phyloP scores from a whole-genome alignment of 208 protist genomes.

The Leishmania tropica region DNA sequence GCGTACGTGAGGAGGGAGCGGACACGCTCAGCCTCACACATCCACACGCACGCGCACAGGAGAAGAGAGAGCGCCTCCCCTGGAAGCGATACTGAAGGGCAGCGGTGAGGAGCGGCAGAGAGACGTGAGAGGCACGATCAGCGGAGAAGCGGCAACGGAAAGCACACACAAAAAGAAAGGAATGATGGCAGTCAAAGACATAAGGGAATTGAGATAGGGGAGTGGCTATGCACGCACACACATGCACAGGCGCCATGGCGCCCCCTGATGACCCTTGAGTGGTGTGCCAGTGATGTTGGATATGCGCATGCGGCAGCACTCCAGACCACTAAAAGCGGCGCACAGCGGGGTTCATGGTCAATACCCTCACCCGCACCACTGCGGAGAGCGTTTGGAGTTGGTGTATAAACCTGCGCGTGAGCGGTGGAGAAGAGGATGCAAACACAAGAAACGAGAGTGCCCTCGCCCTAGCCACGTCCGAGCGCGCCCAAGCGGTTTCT shows the following conservation, averaged over 20 bases:
- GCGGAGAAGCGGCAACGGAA: background rate
- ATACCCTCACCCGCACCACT: background rate
- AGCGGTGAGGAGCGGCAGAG: background rate
- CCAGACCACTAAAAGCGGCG: background rate
- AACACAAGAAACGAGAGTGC: background rate
- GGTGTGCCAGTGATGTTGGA: background rate
- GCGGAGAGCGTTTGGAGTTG: background rate
- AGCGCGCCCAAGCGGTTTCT: background rate
- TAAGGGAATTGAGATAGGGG: background rate
- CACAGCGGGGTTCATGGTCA: background rate
- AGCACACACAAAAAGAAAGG: conserved; percentile 2
- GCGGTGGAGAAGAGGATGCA: background rate
- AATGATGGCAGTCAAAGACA: background rate
- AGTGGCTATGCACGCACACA: background rate
- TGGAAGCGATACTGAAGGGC: background rate
- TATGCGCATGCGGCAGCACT: background rate
- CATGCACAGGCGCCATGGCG: background rate
- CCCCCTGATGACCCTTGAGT: no score
- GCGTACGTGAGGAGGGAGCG: background rate
- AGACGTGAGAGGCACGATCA: background rate
- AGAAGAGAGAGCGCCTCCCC: background rate
- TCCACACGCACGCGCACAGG: background rate
- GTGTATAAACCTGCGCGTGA: background rate
- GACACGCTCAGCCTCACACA: background rate
- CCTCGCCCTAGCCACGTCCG: background rate